Conservation (phyloP, 2,329 filamentous ascomycete genomes). For the Alternaria hordeiaustralica region DNA sequence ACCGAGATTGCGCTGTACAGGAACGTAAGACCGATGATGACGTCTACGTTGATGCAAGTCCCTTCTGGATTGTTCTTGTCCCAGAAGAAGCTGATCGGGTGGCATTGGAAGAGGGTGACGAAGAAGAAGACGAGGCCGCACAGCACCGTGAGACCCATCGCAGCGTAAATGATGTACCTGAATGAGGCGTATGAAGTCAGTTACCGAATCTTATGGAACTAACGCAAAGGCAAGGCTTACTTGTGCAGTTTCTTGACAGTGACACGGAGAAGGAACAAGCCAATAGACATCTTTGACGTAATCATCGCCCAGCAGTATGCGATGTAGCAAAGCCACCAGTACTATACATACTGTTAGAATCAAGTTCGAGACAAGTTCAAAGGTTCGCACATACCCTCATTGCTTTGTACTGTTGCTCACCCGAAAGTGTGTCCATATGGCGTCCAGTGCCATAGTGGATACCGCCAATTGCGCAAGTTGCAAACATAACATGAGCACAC, state of each 20-base stretch:
- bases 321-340: slow-evolving; percentile 47
- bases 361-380: neutral
- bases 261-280: slow-evolving; percentile 44
- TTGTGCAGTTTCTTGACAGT: slow-evolving; percentile 36
- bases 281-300: slow-evolving; percentile 42
- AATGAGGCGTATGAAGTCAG: neutral
- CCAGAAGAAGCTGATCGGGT: slow-evolving; percentile 59
- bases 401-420: slow-evolving; percentile 33
- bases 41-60: slow-evolving; percentile 50
- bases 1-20: slow-evolving; percentile 57
- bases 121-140: slow-evolving; percentile 55
- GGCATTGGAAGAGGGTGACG: slow-evolving; percentile 59
- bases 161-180: slow-evolving; percentile 46
- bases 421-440: slow-evolving; percentile 33
- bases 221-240: neutral
- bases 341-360: slow-evolving; percentile 22
- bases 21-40: slow-evolving; percentile 54
- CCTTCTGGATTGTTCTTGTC: slow-evolving; percentile 47
- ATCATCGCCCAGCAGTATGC: slow-evolving; percentile 44
- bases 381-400: slow-evolving; percentile 29
- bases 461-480: slow-evolving; percentile 39
- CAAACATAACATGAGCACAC: slow-evolving; percentile 37
- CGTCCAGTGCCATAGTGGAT: slow-evolving; percentile 42
- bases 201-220: neutral
- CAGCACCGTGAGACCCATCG: slow-evolving; percentile 43